Evolutionary conservation across 108 stramenopile genomes (phyloP), one percentile per base, ranked within the genome.

Genomic region (Skeletonema potamos): DNA sequence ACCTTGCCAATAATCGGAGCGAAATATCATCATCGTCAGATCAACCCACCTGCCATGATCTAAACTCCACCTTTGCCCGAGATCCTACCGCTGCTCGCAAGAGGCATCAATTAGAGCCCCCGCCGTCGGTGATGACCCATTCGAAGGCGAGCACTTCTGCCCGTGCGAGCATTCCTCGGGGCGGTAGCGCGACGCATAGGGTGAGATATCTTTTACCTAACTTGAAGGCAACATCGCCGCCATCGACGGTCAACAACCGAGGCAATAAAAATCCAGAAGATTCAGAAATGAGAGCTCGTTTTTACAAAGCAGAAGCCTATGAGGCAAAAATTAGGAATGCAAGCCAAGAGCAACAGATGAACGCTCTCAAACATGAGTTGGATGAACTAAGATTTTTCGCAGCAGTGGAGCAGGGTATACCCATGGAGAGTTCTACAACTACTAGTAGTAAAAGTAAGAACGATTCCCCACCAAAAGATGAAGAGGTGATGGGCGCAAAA

Each of bases 291-390:
- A 62, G 68, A 26, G 62, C 64, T 29, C 62, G 76, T 15, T 11
- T 48, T 13, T 70, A 70, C 48, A 77, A 77, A 65, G 76, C 76
- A 15, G 55, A 70, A 54, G 76, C 68, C 64, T 77, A 70, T 58
- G 66, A 68, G 26, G 76, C 66, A 8, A 70, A 70, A 65, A 51
- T 77, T 27, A 60, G 68, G 3, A 51, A 64, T 3, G 76, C 76
- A 12, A 44, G 63, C 3, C 76, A 77, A 51, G 66, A 67, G 17
- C 76, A 70, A 41, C 27, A 64, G 26, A 70, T 70, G 18, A 58
- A 66, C 7, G 28, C 69, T n/a, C 64, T 78, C 2, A 54, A 71
- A 26, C 37, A 65, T 15, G 77, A 78, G 32, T 28, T 78, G 11
- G 77, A 78, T 18, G 77, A 70, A 11, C 36, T 70, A 7, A 13